These are phyloP conservation scores for Vickermania ingenoplastis DNA, from an alignment of 208 protist species.

Conservation along the genomic window DNA sequence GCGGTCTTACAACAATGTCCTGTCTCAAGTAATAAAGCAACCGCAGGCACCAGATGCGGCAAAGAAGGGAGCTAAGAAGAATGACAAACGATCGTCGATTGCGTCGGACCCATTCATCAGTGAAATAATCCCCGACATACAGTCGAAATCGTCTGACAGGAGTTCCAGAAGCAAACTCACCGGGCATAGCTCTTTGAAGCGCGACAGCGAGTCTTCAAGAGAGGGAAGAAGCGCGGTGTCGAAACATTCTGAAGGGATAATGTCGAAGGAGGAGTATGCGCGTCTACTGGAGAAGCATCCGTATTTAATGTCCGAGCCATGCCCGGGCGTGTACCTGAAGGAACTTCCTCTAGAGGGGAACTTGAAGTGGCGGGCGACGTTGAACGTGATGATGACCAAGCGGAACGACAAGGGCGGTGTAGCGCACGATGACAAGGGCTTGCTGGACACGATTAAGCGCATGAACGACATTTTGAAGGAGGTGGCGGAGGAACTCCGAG, in stretches of 20 bases:
- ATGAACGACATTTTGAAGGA: conserved; percentile 9
- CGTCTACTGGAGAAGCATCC: not conserved
- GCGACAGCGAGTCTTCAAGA: not conserved
- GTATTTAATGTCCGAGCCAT: not conserved
- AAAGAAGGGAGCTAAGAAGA: not conserved
- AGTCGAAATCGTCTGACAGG: no score
- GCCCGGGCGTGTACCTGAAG: not conserved
- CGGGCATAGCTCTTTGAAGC: not conserved
- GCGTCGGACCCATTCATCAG: not conserved
- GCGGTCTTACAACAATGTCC: not conserved
- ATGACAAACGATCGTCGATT: not conserved
- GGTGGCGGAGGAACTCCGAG: conserved; percentile 15
- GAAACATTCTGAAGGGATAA: not conserved
- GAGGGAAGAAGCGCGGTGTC: not conserved
- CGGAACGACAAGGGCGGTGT: not conserved
- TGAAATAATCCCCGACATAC: no score
- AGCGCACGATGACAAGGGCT: conserved; percentile 4
- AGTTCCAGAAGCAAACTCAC: not conserved
- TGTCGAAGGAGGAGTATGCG: not conserved
- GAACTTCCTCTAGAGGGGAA: not conserved
- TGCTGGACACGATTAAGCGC: not conserved
- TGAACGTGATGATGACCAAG: not conserved
- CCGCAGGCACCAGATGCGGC: not conserved
- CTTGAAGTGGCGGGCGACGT: not conserved
- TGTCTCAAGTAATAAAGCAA: not conserved